phyloP scores from a whole-genome alignment of 2,329 filamentous ascomycete genomes.

The Periconia macrospinosa region DNA sequence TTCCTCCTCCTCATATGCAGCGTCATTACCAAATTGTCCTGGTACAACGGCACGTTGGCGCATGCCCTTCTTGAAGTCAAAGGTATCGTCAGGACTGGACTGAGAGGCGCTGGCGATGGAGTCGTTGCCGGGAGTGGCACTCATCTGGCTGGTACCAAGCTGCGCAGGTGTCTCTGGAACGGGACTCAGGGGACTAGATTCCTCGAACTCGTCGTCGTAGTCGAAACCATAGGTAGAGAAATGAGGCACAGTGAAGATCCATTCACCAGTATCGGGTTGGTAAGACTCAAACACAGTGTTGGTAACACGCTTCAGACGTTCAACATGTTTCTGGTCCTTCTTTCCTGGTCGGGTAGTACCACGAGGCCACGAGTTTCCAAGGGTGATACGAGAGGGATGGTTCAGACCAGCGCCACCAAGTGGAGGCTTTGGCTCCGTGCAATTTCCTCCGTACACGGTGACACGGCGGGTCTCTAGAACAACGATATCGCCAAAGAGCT shows the following conservation, averaged over 20 bases:
- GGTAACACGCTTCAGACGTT: slow-evolving; percentile 73
- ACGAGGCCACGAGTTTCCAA: slow-evolving; percentile 93
- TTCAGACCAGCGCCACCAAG: slow-evolving; percentile 82
- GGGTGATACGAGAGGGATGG: slow-evolving; percentile 81
- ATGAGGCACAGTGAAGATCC: slow-evolving; percentile 92
- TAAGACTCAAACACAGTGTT: slow-evolving; percentile 75
- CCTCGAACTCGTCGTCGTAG: slow-evolving; percentile 55
- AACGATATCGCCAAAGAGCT: slow-evolving; percentile 78
- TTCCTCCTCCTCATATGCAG: slow-evolving; percentile 59
- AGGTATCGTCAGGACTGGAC: slow-evolving; percentile 57
- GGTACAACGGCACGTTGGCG: slow-evolving; percentile 61
- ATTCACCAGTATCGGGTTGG: slow-evolving; percentile 76
- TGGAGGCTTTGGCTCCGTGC: slow-evolving; percentile 69
- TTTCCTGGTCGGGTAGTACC: slow-evolving; percentile 61
- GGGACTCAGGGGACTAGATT: slow-evolving; percentile 39
- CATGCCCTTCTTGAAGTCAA: slow-evolving; percentile 58
- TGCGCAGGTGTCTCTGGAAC: slow-evolving; percentile 50
- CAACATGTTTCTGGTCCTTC: slow-evolving; percentile 78
- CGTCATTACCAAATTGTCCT: slow-evolving; percentile 75
- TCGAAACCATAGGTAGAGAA: slow-evolving; percentile 94
- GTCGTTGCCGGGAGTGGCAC: slow-evolving; percentile 38
- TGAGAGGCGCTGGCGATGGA: slow-evolving; percentile 43
- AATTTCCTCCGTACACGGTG: slow-evolving; percentile 74
- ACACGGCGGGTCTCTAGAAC: slow-evolving; percentile 75
- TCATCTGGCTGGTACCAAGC: slow-evolving; percentile 36